phyloP scores from a whole-genome alignment of 2,329 filamentous ascomycete species.

The Sporothrix pallida region DNA sequence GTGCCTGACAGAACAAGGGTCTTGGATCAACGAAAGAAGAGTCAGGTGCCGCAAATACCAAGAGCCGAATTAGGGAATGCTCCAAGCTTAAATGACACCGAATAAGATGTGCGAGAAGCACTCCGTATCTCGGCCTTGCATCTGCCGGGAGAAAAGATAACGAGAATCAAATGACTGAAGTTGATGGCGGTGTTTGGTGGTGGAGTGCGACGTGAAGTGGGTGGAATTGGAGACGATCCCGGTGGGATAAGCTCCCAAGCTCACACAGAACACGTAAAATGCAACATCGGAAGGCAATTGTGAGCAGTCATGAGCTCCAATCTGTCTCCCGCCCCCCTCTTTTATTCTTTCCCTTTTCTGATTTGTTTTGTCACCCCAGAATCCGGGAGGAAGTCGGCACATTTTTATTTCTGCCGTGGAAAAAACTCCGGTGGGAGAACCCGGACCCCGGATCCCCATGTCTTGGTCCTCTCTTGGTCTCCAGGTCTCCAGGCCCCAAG shows the following conservation, averaged over 20 bases:
- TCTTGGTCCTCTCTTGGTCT: neutral
- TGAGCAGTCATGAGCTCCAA: neutral
- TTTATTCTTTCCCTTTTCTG: neutral
- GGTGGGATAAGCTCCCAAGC: constrained; percentile 2
- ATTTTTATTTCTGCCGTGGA: neutral
- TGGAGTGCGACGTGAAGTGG: neutral
- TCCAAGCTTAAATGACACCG: neutral
- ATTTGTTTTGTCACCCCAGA: neutral
- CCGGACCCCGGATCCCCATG: neutral
- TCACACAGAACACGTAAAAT: neutral
- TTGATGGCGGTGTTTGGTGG: no score
- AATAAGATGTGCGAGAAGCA: neutral
- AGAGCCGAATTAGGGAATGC: neutral
- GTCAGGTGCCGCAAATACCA: neutral
- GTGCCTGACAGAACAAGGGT: neutral
- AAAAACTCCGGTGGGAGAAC: neutral
- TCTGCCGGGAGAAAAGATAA: no score
- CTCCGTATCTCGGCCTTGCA: no score
- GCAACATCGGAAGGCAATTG: no score
- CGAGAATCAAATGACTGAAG: no score
- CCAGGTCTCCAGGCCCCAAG: neutral
- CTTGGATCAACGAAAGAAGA: neutral
- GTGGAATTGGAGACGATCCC: neutral
- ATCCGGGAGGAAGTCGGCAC: neutral
- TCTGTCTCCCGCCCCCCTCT: neutral